Conservation (phyloP, 2,329 filamentous ascomycete species). For the Acarospora socialis region DNA sequence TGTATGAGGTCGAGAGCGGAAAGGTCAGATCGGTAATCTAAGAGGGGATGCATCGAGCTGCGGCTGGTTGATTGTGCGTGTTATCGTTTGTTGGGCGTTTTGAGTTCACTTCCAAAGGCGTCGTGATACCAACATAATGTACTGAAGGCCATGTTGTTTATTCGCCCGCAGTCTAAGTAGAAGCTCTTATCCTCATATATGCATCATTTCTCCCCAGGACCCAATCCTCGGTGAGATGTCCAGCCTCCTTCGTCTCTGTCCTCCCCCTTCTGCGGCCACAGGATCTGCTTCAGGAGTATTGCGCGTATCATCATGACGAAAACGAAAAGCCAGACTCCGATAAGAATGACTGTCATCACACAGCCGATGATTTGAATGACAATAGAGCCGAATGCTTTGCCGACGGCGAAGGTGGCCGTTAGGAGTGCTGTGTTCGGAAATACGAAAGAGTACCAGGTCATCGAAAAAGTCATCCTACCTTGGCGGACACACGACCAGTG, state of each 20-base stretch:
- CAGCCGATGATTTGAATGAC: slow-evolving; percentile 54
- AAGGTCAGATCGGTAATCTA: slow-evolving; percentile 39
- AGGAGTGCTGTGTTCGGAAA: slow-evolving; percentile 66
- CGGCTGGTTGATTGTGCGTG: too few species aligned
- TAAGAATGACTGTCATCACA: slow-evolving; percentile 49
- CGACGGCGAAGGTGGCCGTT: slow-evolving; percentile 60
- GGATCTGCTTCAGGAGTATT: slow-evolving; percentile 50
- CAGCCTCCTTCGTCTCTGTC: slow-evolving; percentile 49
- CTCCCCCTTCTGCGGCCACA: slow-evolving; percentile 62
- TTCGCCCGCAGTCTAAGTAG: too few species aligned
- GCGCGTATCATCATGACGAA: slow-evolving; percentile 56
- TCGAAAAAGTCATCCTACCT: slow-evolving; percentile 56
- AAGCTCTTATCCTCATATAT: too few species aligned
- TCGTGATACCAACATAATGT: too few species aligned
- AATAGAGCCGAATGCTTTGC: slow-evolving; percentile 42
- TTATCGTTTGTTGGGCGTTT: too few species aligned
- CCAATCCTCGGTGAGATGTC: too few species aligned
- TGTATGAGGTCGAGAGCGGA: slow-evolving; percentile 66
- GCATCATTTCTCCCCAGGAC: too few species aligned
- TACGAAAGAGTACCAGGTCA: slow-evolving; percentile 76
- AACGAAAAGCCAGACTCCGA: slow-evolving; percentile 55
- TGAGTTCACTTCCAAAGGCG: too few species aligned
- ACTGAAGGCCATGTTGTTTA: too few species aligned
- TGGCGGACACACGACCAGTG: slow-evolving; percentile 50
- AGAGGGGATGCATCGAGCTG: too few species aligned